Percentiles rank a stretch among this genome's conserved stretches.
These are phyloP conservation scores for Backusella tarrabulga DNA, from an alignment of 192 early-diverging fungal genomes.

Conservation along the genomic window DNA sequence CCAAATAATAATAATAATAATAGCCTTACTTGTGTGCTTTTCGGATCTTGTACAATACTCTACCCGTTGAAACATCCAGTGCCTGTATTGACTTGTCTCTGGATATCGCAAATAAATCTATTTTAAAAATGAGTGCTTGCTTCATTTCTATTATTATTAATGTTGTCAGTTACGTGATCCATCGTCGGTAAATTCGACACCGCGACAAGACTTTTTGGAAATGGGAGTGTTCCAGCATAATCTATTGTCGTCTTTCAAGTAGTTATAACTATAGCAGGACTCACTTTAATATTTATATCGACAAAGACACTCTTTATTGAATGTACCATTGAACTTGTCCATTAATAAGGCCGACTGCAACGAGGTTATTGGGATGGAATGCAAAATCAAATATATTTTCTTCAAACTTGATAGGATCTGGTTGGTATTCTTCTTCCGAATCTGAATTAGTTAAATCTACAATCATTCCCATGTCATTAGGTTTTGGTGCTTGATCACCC, in stretches of 20 bases:
- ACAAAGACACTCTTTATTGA: background rate
- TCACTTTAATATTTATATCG: background rate
- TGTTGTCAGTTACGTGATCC: constrained; percentile 50
- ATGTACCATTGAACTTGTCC: constrained; percentile 70
- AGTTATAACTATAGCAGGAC: constrained; percentile 10
- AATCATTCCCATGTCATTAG: background rate
- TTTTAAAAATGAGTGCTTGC: background rate
- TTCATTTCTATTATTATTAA: background rate
- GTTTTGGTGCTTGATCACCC: background rate
- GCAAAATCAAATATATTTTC: constrained; percentile 60
- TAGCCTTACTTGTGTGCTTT: constrained; percentile 80
- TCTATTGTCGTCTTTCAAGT: constrained; percentile 33
- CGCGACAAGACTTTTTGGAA: constrained; percentile 86
- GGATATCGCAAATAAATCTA: constrained; percentile 51
- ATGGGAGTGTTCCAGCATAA: constrained; percentile 49
- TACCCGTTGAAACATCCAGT: constrained; percentile 75
- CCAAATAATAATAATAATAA: too few species aligned
- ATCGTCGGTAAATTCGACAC: constrained; percentile 79
- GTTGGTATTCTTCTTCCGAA: constrained; percentile 24
- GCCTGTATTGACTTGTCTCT: constrained; percentile 83
- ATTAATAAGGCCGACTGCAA: constrained; percentile 71
- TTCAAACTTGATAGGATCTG: constrained; percentile 44
- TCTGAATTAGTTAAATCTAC: constrained; percentile 6
- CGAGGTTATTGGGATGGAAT: constrained; percentile 69
- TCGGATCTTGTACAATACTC: constrained; percentile 63